Evolutionary conservation across 2,329 filamentous ascomycete genomes (phyloP).

Genomic region (Alternaria sp.): DNA sequence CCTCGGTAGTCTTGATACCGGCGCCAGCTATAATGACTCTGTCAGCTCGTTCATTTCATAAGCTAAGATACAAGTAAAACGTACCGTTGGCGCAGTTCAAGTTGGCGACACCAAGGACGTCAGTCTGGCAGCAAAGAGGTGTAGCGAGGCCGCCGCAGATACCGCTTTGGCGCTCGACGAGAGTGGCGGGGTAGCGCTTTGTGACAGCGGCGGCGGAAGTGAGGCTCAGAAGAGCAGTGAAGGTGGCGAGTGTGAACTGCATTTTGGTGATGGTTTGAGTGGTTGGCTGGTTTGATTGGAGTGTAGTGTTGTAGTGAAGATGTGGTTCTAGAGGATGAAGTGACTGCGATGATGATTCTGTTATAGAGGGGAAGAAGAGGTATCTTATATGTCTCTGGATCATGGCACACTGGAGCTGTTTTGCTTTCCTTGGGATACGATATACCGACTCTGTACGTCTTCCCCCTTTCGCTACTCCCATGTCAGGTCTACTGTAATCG

Average conservation of each 20-base stretch:
- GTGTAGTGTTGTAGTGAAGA: neutral
- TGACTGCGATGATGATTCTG: neutral
- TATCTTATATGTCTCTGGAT: no score
- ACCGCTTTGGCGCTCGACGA: conserved; percentile 10
- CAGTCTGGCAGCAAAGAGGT: conserved; percentile 30
- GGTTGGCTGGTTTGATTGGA: neutral
- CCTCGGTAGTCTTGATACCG: no score
- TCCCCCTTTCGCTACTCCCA: no score
- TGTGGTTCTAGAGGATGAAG: neutral
- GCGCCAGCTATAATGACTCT: no score
- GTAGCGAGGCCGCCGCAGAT: conserved; percentile 25
- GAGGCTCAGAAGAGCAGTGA: conserved; percentile 21
- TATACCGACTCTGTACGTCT: no score
- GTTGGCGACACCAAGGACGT: conserved; percentile 18
- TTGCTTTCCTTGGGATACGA: no score
- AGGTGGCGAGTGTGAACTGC: conserved; percentile 21
- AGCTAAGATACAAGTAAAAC: neutral
- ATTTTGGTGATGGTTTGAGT: conserved; percentile 11
- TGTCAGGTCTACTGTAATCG: no score
- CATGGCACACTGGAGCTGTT: no score
- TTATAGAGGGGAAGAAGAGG: neutral
- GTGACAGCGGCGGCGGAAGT: conserved; percentile 20
- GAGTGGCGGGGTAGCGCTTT: neutral
- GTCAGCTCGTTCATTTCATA: neutral
- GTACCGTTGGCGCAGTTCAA: conserved; percentile 30